These are phyloP conservation scores for Salix purpurea DNA, from an alignment of 345 rosid species.

Conservation along the genomic window DNA sequence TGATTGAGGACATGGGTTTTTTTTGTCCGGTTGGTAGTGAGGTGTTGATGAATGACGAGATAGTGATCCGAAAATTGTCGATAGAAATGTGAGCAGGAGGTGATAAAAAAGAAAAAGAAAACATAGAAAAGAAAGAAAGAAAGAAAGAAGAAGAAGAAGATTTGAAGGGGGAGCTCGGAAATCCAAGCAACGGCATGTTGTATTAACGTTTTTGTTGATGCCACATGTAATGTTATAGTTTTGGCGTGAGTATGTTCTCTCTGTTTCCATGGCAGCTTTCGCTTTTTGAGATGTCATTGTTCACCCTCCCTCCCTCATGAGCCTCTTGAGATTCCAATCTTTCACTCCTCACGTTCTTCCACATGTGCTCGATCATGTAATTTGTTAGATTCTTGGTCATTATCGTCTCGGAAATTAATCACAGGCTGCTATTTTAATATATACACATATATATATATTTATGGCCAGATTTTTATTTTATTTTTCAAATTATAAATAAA, in stretches of 20 bases:
- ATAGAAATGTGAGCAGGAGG: not conserved
- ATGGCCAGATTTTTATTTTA: not conserved
- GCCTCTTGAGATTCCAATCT: slow-evolving; percentile 29
- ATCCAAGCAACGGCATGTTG: slow-evolving; percentile 14
- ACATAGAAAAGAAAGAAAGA: not conserved
- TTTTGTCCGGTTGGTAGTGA: slow-evolving; percentile 26
- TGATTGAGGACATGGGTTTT: not conserved
- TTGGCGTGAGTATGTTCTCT: slow-evolving; percentile 38
- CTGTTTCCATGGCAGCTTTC: slow-evolving; percentile 54
- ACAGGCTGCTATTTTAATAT: not conserved
- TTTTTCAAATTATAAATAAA: not conserved
- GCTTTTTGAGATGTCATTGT: slow-evolving; percentile 38
- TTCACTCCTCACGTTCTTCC: slow-evolving; percentile 40
- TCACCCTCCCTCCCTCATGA: not conserved
- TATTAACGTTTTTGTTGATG: not conserved
- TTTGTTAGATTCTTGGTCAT: slow-evolving; percentile 27
- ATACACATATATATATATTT: too few species aligned
- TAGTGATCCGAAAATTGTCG: slow-evolving; percentile 16
- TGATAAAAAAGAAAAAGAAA: not conserved
- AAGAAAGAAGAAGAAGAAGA: not conserved
- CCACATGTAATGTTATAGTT: slow-evolving; percentile 1
- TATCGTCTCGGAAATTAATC: not conserved
- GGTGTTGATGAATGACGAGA: slow-evolving; percentile 15
- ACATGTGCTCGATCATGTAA: slow-evolving; percentile 38
- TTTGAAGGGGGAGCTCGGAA: slow-evolving; percentile 19